Base-by-base conservation (phyloP, 1,284 basidiomycete species). In the Pyrrhoderma noxium region DNA sequence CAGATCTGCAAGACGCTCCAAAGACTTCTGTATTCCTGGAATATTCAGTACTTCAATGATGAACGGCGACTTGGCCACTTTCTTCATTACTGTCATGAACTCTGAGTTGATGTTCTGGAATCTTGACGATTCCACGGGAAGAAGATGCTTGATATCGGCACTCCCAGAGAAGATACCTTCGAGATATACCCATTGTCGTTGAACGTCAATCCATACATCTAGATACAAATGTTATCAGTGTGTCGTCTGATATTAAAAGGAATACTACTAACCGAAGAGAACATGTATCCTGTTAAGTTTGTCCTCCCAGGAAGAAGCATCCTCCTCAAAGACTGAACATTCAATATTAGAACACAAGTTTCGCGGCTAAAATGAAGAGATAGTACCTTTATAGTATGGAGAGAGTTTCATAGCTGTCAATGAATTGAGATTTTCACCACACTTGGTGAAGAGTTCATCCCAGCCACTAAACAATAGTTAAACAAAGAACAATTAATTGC, bases 151-250 rank as follows among this genome's bases (percentile, higher is more conserved):
- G 80, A 95, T 97, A 64, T 97, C 94, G 21, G 93, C 93, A 60
- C 93, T 97, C 39, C 94, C 93, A n/a, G 93, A 92, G 70, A 99
- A 99, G 63, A 99, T 98, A 48, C 96, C 96, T 64, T 99, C 95
- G 49, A 99, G 77, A 64, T 99, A 99, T 1, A 99, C 96, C 96
- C 96, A 99, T 72, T 99, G 96, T 3, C 96, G 82, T 63, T 99
- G 97, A 13, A 99, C 96, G 59, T 99, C 96, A 60, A 98, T 96
- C 96, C 96, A 99, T 36, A 98, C 88, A 67, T 99, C 90, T 90
- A 58, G 7, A 23, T 21, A 11, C 51, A 40, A 11, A 47, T 57
- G 4, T 40, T 16, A 18, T 16, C 8, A 14, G 14, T 5, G 5
- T 60, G 55, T 57, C 53, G 40, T 35, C n/a, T 39, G 42, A 52